Evolutionary conservation across 2,329 filamentous ascomycete species (phyloP).

Genomic region (Keithomyces neogunnii): DNA sequence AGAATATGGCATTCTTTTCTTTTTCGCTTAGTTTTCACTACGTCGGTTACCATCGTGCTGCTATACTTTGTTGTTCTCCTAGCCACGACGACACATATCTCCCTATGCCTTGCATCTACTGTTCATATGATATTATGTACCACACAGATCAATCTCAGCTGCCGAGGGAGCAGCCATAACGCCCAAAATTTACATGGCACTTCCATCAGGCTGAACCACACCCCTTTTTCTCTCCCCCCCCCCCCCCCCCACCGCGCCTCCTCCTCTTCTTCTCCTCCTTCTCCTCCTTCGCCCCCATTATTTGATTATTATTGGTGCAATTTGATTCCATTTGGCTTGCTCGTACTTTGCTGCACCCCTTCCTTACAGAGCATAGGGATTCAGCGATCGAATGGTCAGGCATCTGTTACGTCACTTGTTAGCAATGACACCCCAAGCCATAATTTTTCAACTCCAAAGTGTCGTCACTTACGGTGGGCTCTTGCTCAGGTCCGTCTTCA

Average conservation of each 20-base stretch:
- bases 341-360: slow-evolving; percentile 1
- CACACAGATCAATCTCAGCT: slow-evolving; percentile 9
- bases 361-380: slow-evolving; percentile 60
- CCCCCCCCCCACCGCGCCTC: neutral
- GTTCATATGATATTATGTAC: slow-evolving; percentile 12
- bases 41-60: slow-evolving; percentile 10
- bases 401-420: slow-evolving; percentile 41
- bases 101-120: slow-evolving; percentile 6
- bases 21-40: neutral
- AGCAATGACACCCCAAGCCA: neutral
- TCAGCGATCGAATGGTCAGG: slow-evolving; percentile 74
- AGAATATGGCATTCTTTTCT: neutral
- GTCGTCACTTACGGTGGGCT: slow-evolving; percentile 90
- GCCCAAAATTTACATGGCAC: slow-evolving; percentile 5
- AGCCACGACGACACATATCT: slow-evolving; percentile 2
- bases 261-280: neutral
- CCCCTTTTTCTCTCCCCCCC: neutral
- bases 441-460: neutral
- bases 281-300: neutral
- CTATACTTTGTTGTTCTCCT: slow-evolving; percentile 4
- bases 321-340: slow-evolving; percentile 3
- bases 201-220: slow-evolving; percentile 1
- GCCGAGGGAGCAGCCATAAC: neutral
- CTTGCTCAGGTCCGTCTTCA: slow-evolving; percentile 97
- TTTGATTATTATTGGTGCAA: slow-evolving; percentile 1